Conservation (phyloP, 2,329 filamentous ascomycete species). For the Colletotrichum aenigma region DNA sequence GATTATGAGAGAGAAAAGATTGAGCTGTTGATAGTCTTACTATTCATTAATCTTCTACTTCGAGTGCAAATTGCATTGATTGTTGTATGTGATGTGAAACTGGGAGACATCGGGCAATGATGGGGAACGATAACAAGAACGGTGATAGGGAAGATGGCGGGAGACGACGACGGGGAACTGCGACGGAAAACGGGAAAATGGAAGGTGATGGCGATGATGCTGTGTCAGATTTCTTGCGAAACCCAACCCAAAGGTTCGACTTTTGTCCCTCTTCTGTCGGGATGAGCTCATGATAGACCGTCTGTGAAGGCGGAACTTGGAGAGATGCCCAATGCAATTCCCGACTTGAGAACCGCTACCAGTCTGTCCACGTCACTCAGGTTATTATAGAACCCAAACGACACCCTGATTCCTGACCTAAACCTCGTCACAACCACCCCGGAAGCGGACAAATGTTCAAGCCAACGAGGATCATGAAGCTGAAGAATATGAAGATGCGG, state of each 20-base stretch:
- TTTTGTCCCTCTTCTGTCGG: neutral
- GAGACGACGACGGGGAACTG: neutral
- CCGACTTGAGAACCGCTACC: neutral
- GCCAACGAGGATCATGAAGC: slow-evolving; percentile 25
- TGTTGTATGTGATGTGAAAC: neutral
- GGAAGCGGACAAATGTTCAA: slow-evolving; percentile 18
- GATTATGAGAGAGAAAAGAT: fast-evolving
- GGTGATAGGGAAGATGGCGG: neutral
- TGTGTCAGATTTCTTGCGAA: fast-evolving
- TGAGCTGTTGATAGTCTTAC: neutral
- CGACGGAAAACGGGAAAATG: too few relatives aligned
- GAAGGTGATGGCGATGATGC: neutral
- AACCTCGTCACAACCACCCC: slow-evolving; percentile 25
- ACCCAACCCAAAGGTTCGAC: fast-evolving
- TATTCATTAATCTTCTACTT: fast-evolving
- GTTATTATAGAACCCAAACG: slow-evolving; percentile 30
- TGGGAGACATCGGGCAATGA: neutral
- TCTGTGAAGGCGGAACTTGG: neutral
- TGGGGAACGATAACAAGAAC: neutral
- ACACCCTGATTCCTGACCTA: slow-evolving; percentile 29
- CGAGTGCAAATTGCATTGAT: fast-evolving
- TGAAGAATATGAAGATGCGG: slow-evolving; percentile 33
- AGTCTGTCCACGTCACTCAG: slow-evolving; percentile 25
- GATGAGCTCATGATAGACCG: neutral
- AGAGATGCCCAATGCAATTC: neutral